These are phyloP conservation scores for Mariannaea elegans DNA, from an alignment of 2,329 filamentous ascomycete genomes.

Conservation along the genomic window DNA sequence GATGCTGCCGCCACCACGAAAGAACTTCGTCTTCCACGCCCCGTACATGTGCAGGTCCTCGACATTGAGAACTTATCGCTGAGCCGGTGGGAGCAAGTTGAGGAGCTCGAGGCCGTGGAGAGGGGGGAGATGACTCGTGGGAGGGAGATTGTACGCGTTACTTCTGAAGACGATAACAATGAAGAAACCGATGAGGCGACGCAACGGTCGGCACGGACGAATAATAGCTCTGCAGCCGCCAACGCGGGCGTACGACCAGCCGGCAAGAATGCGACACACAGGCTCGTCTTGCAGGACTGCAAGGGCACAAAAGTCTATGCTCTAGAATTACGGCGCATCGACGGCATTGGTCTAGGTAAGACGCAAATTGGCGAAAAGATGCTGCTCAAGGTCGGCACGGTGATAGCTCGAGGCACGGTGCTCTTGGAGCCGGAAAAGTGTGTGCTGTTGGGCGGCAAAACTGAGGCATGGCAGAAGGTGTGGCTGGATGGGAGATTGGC, in stretches of 20 bases:
- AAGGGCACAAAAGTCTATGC: constrained; percentile 74
- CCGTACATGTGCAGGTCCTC: constrained; percentile 82
- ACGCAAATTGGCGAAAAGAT: constrained; percentile 83
- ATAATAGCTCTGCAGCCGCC: neutral
- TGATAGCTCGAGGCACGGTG: constrained; percentile 79
- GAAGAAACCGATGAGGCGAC: constrained; percentile 48
- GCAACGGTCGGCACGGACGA: constrained; percentile 19
- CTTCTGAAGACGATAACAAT: constrained; percentile 52
- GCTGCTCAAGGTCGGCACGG: constrained; percentile 69
- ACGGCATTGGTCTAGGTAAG: constrained; percentile 71
- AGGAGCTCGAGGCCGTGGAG: constrained; percentile 78
- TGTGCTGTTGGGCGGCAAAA: constrained; percentile 84
- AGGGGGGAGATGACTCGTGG: constrained; percentile 79
- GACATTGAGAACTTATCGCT: constrained; percentile 85
- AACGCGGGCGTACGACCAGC: constrained; percentile 27
- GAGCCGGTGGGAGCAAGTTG: constrained; percentile 87
- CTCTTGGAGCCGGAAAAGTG: constrained; percentile 76
- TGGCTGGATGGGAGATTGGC: constrained; percentile 80
- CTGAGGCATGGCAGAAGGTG: constrained; percentile 80
- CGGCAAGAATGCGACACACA: constrained; percentile 71
- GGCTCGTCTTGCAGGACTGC: constrained; percentile 83
- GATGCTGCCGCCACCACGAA: constrained; percentile 59
- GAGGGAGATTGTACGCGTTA: constrained; percentile 81
- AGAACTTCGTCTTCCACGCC: constrained; percentile 64
- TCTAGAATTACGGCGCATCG: constrained; percentile 74